Evolutionary conservation across 805 yeast species (phyloP).

Genomic region (Lachancea lanzarotensis): DNA sequence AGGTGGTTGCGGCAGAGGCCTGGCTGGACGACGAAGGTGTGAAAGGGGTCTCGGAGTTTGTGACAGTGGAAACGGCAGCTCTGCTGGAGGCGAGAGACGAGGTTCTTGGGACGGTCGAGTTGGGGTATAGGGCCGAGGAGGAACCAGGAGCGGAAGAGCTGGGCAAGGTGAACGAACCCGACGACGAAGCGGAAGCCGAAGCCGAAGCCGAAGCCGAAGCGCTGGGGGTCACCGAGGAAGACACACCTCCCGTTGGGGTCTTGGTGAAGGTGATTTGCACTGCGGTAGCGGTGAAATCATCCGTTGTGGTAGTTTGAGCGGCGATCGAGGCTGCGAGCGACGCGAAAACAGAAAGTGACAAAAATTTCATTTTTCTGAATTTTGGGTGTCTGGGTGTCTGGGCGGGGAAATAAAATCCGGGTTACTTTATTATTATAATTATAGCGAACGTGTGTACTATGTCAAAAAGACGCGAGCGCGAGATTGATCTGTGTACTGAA

Average conservation of each 20-base stretch:
- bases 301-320: slow-evolving; percentile 14
- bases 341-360: not conserved
- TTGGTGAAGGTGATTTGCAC: slow-evolving; percentile 12
- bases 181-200: not conserved
- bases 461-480: too few species aligned
- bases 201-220: too few species aligned
- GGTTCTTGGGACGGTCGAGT: not conserved
- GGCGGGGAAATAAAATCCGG: too few species aligned
- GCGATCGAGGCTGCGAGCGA: not conserved
- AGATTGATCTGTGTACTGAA: too few species aligned
- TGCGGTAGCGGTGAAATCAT: slow-evolving; percentile 19
- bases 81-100: not conserved
- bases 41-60: too few species aligned
- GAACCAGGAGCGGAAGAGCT: not conserved
- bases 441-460: too few species aligned
- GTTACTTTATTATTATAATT: too few species aligned
- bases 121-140: not conserved
- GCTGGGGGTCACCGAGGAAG: not conserved
- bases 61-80: not conserved
- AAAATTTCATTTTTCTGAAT: not conserved
- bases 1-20: slow-evolving; percentile 14
- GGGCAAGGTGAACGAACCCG: too few species aligned
- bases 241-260: not conserved
- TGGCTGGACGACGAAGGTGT: not conserved
- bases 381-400: too few species aligned